Percentiles rank a stretch among this genome's conserved stretches.
These are phyloP conservation scores for Ceriops decandra DNA, from an alignment of 345 rosid species.

Conservation along the genomic window DNA sequence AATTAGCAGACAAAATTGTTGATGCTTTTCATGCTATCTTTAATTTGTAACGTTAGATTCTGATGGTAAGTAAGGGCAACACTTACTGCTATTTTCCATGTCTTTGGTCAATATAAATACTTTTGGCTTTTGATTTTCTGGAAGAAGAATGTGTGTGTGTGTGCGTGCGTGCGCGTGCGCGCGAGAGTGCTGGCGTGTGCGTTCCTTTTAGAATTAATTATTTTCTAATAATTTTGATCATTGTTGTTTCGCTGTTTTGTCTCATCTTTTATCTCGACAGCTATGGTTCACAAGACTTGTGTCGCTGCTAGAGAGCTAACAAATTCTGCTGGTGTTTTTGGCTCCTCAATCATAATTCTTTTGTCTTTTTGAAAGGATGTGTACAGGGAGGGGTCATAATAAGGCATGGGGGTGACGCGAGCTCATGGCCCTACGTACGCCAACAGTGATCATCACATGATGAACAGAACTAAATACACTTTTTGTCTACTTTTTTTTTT, in stretches of 20 bases:
- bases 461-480: conserved; percentile 7
- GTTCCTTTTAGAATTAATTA: not conserved
- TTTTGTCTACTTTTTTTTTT: too few species aligned
- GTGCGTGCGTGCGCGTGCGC: too few species aligned
- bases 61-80: too few species aligned
- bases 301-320: not conserved
- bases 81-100: too few species aligned
- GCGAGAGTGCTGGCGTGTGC: too few species aligned
- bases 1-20: not conserved
- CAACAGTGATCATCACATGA: conserved; percentile 9
- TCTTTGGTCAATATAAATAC: too few species aligned
- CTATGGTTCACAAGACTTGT: conserved; percentile 21
- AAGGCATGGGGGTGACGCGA: not conserved
- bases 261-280: conserved; percentile 35
- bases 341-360: not conserved
- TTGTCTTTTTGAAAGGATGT: conserved; percentile 7
- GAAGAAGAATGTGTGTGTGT: too few species aligned
- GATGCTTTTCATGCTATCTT: conserved; percentile 8
- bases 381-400: not conserved
- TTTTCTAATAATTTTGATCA: not conserved
- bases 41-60: not conserved
- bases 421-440: not conserved
- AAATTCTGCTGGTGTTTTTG: not conserved
- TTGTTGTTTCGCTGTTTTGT: not conserved
- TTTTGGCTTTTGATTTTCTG: too few species aligned